Evolutionary conservation across 179 eudicot species (phyloP), one percentile per base, ranked within the genome.

Genomic region (Silene coronaria): DNA sequence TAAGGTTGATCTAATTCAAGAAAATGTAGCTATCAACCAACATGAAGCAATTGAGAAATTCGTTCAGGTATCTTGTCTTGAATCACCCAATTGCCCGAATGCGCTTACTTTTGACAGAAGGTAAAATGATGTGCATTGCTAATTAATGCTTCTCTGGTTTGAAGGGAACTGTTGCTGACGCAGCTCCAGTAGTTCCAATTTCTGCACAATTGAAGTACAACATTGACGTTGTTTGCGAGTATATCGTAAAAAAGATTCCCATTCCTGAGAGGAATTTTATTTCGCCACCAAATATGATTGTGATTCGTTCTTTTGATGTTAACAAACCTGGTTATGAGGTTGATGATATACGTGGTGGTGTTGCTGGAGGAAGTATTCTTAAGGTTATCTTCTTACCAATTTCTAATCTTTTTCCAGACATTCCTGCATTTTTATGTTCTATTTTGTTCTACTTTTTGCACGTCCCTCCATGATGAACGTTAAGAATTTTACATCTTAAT

Each of bases 321-420:
- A 92, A 94, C 78, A 90, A 94, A 79, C 97, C 97, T 70, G 97
- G 98, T 3, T 92, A 72, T 84, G 98, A 92, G 81, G 98, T 92
- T 75, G 98, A 90, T 85, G 97, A 94, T 13, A 87, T 94, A 66
- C 84, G 76, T 76, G 98, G 98, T 72, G 98, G 98, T 76, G 98
- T 94, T 80, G 98, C 98, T 77, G 98, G 98, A 82, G 98, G 96
- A 77, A 91, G 97, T 79, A 93, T 93, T 72, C 88, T 93, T 38
- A 87, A 90, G 91, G 96, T 90, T 80, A 30, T 74, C 64, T 77
- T 79, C 79, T 73, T 42, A 62, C 46, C 48, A n/a, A 32, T 55
- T 3, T 57, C 65, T 21, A 4, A 22, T 38, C 28, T 22, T 24
- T 72, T 46, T 32, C 65, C 17, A n/a, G 22, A 53, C 62, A 17